Percentiles rank a stretch among this genome's conserved stretches.
Evolutionary conservation across 306 rosid genomes (phyloP).

Genomic region (Phaseolus lunatus): DNA sequence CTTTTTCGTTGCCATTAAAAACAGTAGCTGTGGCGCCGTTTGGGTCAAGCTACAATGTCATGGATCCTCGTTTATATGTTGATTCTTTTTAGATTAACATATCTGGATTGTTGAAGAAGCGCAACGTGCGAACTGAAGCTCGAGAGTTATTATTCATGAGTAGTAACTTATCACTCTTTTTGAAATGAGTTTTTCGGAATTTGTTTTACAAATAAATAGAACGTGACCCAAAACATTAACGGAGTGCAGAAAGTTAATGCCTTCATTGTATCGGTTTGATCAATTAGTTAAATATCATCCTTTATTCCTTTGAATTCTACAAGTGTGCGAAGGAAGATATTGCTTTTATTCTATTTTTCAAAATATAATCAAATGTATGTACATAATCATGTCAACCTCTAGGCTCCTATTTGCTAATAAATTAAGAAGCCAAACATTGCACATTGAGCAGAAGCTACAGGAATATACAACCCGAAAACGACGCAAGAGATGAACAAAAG

Average conservation of each 20-base stretch:
- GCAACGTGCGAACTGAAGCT: too few species aligned
- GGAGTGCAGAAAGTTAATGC: neutral
- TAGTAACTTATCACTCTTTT: too few species aligned
- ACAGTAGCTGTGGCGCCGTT: neutral
- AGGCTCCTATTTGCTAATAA: slow-evolving; percentile 43
- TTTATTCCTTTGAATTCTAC: neutral
- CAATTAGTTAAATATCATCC: neutral
- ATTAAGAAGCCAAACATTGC: slow-evolving; percentile 45
- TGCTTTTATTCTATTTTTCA: slow-evolving; percentile 52
- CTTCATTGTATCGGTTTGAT: neutral
- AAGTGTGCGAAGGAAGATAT: neutral
- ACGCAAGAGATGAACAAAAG: slow-evolving; percentile 11
- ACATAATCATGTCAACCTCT: slow-evolving; percentile 49
- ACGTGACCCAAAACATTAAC: too few species aligned
- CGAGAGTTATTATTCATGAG: too few species aligned
- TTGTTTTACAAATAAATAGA: too few species aligned
- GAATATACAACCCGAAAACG: slow-evolving; percentile 50
- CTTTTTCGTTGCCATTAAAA: neutral
- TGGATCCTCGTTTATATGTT: neutral
- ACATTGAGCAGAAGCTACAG: slow-evolving; percentile 49
- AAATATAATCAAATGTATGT: slow-evolving; percentile 49
- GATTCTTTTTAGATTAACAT: neutral
- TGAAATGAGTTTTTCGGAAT: too few species aligned
- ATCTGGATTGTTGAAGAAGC: slow-evolving; percentile 1
- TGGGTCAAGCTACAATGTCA: neutral